Percentiles rank a stretch among this genome's conserved stretches.
These are phyloP conservation scores for Adansonia digitata DNA, from an alignment of 345 rosid genomes.

Conservation along the genomic window DNA sequence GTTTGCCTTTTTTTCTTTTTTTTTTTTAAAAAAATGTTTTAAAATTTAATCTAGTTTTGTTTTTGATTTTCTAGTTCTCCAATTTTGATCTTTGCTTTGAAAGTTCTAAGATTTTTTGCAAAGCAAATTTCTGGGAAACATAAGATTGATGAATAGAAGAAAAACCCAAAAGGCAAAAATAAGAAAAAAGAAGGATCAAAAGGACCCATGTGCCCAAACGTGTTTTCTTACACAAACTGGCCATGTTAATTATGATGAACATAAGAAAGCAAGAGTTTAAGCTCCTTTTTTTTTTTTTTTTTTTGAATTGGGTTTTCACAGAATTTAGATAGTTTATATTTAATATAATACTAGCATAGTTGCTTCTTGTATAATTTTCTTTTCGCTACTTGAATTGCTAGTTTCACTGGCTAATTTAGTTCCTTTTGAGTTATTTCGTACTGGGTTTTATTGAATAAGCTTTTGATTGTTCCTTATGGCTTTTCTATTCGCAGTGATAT, in stretches of 20 bases:
- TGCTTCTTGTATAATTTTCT: background rate
- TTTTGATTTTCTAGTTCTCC: background rate
- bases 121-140: background rate
- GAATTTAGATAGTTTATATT: background rate
- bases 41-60: background rate
- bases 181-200: background rate
- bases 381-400: background rate
- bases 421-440: background rate
- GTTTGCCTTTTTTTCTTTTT: background rate
- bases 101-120: background rate
- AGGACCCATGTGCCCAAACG: background rate
- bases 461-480: conserved; percentile 2
- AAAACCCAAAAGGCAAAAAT: background rate
- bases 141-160: background rate
- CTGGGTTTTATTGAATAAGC: background rate
- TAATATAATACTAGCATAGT: background rate
- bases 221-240: background rate
- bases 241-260: background rate
- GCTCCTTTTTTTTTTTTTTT: background rate
- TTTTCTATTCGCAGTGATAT: conserved; percentile 24
- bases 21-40: background rate
- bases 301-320: background rate
- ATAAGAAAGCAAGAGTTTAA: background rate
- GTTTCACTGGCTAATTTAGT: background rate
- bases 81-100: background rate